Evolutionary conservation across 805 yeast genomes (phyloP), one percentile per base, ranked within the genome.

Genomic region (Wickerhamiella kurtzmanii): DNA sequence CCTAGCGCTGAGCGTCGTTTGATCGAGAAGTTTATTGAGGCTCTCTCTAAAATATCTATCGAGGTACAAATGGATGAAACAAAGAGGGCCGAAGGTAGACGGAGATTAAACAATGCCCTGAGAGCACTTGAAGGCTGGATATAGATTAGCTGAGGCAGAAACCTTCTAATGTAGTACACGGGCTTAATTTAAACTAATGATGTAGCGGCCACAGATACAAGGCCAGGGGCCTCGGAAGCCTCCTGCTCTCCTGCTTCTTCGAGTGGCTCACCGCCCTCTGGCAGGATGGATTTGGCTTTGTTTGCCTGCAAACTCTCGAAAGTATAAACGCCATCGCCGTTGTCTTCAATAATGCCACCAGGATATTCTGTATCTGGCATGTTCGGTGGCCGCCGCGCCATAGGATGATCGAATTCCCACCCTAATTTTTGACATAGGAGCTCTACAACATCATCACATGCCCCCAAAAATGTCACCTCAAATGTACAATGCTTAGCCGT

Each of bases 1-100:
- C 87, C 89, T 8, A 65, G 72, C 0, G 80, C 80, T 49, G 95
- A 87, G 58, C 81, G 82, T 54, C 80, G 76, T 56, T 69, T 88
- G 37, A 69, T 89, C 39, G 96, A 89, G 58, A 79, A 85, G 62
- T 77, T 89, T 43, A 82, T 89, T 2, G 95, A 87, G 57, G 79
- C 94, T 1, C 68, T 89, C 42, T 80, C 92, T 37, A 72, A 92
- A 56, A 72, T 92, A 49, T 86, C 95, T 2, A 85, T 88, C 45
- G 96, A 87, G 59, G 86, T 92, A 84, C 82, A 87, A 46, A 61
- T 84, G 47, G 95, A 89, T 61, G 85, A 85, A 22, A 76, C 75
- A 22, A 76, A 92, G 57, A 80, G 82, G 48, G 79, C 78, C 15
- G 86, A 85, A 50, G 95, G 96, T 11, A 73, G 85, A 40, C 71